Conservation (phyloP, 495 filamentous ascomycete species). For the Aspergillus affinis region DNA sequence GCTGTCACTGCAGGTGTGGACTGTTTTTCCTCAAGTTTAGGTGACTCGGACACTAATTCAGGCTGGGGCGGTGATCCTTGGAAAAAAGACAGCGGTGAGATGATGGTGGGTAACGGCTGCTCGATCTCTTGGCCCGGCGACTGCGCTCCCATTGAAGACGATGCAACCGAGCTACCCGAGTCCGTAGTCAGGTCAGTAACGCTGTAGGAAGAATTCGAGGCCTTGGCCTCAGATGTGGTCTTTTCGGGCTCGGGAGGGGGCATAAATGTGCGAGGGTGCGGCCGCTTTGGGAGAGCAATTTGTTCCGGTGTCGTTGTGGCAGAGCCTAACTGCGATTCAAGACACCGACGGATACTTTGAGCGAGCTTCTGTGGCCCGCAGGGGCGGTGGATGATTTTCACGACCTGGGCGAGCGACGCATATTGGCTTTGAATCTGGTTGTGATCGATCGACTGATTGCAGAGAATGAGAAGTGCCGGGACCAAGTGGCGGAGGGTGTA, state of each 20-base stretch:
- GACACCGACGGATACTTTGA: slow-evolving; percentile 45
- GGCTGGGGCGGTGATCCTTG: slow-evolving; percentile 8
- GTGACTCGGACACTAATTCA: not conserved
- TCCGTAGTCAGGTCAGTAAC: slow-evolving; percentile 15
- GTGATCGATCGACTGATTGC: slow-evolving; percentile 37
- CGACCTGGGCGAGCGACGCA: slow-evolving; percentile 31
- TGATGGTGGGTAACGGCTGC: slow-evolving; percentile 8
- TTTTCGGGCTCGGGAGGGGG: not conserved
- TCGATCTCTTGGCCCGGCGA: slow-evolving; percentile 9
- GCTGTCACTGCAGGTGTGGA: not conserved
- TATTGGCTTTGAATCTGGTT: slow-evolving; percentile 28
- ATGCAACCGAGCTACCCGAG: slow-evolving; percentile 5
- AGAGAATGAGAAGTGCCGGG: slow-evolving; percentile 39
- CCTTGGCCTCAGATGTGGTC: not conserved
- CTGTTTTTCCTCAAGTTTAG: not conserved
- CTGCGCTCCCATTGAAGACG: slow-evolving; percentile 8
- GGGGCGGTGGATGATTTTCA: slow-evolving; percentile 51
- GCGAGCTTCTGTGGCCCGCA: slow-evolving; percentile 67
- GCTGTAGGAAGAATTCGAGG: slow-evolving; percentile 10
- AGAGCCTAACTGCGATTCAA: slow-evolving; percentile 23
- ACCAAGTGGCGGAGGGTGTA: slow-evolving; percentile 37
- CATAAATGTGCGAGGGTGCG: not conserved
- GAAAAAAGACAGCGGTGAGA: slow-evolving; percentile 8
- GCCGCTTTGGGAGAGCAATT: slow-evolving; percentile 16
- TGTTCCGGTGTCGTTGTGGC: slow-evolving; percentile 14